Percentiles rank a stretch among this genome's conserved stretches.
These are phyloP conservation scores for Lasiosphaeria hispida DNA, from an alignment of 495 filamentous ascomycete species.

Conservation along the genomic window DNA sequence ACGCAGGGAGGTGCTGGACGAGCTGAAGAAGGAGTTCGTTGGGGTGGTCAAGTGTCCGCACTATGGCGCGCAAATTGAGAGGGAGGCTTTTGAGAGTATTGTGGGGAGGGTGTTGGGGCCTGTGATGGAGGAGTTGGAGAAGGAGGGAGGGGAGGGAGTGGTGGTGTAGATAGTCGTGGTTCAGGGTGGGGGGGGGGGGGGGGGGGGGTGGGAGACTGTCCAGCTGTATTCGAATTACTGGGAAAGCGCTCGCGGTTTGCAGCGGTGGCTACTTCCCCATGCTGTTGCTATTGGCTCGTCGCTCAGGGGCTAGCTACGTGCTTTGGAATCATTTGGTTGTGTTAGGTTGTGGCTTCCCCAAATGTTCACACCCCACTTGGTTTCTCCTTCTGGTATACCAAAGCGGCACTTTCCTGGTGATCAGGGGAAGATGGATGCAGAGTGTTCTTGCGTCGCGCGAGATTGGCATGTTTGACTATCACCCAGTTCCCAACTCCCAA, in stretches of 20 bases:
- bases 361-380: neutral
- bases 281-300: neutral
- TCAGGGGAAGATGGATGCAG: neutral
- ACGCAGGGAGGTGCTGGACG: slow-evolving; percentile 20
- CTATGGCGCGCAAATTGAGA: slow-evolving; percentile 44
- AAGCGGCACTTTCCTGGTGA: neutral
- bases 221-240: neutral
- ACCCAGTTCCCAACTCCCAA: too few relatives aligned
- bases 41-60: slow-evolving; percentile 36
- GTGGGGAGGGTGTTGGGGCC: slow-evolving; percentile 26
- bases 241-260: neutral
- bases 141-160: neutral
- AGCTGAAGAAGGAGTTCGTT: slow-evolving; percentile 34
- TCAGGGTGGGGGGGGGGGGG: too few relatives aligned
- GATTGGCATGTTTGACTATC: neutral
- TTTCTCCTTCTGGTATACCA: neutral
- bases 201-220: neutral
- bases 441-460: neutral
- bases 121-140: neutral
- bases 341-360: neutral
- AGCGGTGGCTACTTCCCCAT: neutral
- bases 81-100: slow-evolving; percentile 39
- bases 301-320: neutral
- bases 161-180: neutral
- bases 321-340: slow-evolving; percentile 5